Conservation (phyloP, 148 eudicot genomes). For the Persicaria tinctoria region DNA sequence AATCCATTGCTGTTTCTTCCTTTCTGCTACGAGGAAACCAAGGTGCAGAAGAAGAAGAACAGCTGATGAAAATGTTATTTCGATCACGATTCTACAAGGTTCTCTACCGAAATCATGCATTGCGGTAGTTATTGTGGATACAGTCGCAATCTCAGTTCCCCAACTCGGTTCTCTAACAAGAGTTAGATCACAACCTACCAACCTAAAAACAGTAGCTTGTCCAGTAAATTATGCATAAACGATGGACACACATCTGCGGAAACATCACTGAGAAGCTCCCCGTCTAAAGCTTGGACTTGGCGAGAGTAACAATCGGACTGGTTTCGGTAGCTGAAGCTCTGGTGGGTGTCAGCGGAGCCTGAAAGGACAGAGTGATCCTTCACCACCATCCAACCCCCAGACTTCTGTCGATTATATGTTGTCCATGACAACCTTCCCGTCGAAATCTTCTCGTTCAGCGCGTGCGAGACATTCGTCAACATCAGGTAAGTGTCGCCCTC, state of each 20-base stretch:
- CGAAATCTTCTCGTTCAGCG: constrained; percentile 28
- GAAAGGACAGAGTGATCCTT: constrained; percentile 52
- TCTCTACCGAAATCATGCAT: neutral
- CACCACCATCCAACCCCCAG: constrained; percentile 60
- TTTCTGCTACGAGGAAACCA: neutral
- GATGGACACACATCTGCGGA: constrained; percentile 20
- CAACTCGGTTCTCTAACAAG: too few species aligned
- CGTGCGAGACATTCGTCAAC: constrained; percentile 43
- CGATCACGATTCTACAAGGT: neutral
- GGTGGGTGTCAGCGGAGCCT: constrained; percentile 51
- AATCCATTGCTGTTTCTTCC: neutral
- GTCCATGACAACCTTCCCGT: constrained; percentile 20
- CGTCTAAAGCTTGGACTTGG: constrained; percentile 35
- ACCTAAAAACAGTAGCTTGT: constrained; percentile 5
- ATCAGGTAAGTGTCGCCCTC: constrained; percentile 30
- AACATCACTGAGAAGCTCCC: constrained; percentile 30
- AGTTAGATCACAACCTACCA: neutral
- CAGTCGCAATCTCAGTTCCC: too few species aligned
- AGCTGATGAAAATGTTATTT: neutral
- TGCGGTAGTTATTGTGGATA: neutral
- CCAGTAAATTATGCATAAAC: neutral
- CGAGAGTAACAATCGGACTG: constrained; percentile 42
- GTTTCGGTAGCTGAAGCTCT: constrained; percentile 30
- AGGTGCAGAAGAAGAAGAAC: neutral
- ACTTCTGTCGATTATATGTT: constrained; percentile 38